Percentiles rank a stretch among this genome's conserved stretches.
Conservation (phyloP, 106 monocot genomes). For the Amphibolis antarctica region DNA sequence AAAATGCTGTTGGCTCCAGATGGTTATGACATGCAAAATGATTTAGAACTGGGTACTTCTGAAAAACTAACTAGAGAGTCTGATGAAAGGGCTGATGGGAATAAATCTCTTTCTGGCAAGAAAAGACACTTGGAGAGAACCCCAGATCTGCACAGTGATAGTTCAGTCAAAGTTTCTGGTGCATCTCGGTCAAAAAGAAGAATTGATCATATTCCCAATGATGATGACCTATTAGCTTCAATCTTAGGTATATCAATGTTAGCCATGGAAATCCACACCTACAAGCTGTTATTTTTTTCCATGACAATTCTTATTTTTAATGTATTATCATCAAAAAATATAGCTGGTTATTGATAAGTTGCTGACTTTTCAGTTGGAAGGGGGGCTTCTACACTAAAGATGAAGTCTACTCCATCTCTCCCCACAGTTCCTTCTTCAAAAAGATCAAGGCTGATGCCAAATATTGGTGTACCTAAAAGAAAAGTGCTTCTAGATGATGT, state of each 20-base stretch:
- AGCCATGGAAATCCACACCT: background rate
- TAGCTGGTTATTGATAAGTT: background rate
- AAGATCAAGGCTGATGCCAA: constrained; percentile 43
- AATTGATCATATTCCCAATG: constrained; percentile 42
- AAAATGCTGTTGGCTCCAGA: constrained; percentile 50
- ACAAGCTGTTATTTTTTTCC: background rate
- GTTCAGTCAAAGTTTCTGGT: constrained; percentile 34
- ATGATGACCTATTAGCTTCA: constrained; percentile 86
- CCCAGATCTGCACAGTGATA: constrained; percentile 30
- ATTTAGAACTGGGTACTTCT: constrained; percentile 43
- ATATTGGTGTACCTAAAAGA: constrained; percentile 38
- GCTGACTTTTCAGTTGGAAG: constrained; percentile 47
- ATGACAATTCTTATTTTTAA: background rate
- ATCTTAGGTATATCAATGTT: constrained; percentile 64
- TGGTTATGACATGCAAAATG: constrained; percentile 21
- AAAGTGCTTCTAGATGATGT: constrained; percentile 84
- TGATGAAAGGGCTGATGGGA: constrained; percentile 61
- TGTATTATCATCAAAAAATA: background rate
- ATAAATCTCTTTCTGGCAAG: constrained; percentile 34
- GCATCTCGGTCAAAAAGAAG: constrained; percentile 35
- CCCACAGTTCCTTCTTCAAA: constrained; percentile 37
- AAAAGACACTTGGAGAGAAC: constrained; percentile 48
- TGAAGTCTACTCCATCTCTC: constrained; percentile 38
- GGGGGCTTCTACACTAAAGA: constrained; percentile 33
- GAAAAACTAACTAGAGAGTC: constrained; percentile 49